A percentile compares a stretch with the other conserved stretches of the same genome.
These are phyloP conservation scores for Rosa multiflora DNA, from an alignment of 306 rosid species.

Conservation along the genomic window DNA sequence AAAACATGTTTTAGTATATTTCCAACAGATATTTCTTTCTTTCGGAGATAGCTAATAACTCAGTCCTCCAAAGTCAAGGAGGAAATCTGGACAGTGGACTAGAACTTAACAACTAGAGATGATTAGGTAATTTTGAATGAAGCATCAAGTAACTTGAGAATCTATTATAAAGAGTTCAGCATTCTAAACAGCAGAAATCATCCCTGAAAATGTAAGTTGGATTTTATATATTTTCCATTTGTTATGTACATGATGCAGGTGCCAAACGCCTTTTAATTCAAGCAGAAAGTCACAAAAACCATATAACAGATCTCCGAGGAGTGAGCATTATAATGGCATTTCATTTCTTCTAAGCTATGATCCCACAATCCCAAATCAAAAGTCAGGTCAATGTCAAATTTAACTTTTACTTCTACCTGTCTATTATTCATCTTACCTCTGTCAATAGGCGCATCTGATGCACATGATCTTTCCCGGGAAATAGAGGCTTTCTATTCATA, in stretches of 20 bases:
- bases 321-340: not conserved
- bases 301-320: not conserved
- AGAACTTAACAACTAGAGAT: not conserved
- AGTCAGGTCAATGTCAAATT: not conserved
- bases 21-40: constrained; percentile 20
- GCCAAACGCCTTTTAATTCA: not conserved
- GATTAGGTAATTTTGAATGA: not conserved
- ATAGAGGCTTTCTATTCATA: constrained; percentile 88
- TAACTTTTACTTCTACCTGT: not conserved
- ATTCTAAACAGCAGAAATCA: not conserved
- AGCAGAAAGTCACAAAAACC: not conserved
- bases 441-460: constrained; percentile 96
- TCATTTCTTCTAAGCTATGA: not conserved
- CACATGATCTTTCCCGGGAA: constrained; percentile 89
- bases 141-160: not conserved
- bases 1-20: constrained; percentile 31
- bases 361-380: not conserved
- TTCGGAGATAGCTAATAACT: constrained; percentile 4
- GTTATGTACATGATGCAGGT: not conserved
- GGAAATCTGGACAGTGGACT: not conserved
- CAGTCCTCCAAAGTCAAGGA: not conserved
- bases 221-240: not conserved
- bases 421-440: constrained; percentile 55
- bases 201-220: not conserved
- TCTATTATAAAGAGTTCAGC: not conserved